Base-by-base conservation (phyloP, 495 filamentous ascomycete species). In the Apiosordaria backusii region DNA sequence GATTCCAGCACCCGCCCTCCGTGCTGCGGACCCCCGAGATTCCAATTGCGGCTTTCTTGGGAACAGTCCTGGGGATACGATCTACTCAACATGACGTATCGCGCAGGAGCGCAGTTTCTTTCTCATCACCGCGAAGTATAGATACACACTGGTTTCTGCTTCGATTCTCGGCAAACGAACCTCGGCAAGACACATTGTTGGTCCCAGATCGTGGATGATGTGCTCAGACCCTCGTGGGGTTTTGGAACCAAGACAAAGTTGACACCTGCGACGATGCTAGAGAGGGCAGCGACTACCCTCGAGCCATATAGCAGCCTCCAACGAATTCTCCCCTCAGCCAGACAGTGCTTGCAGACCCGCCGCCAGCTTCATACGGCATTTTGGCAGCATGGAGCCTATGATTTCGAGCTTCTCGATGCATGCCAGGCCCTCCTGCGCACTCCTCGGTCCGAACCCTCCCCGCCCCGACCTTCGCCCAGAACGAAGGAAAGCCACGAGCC, bases 251-350 rank as follows among this genome's bases (percentile, higher is more conserved):
- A 26, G 60, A 65, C 58, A 25, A 63, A 53, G 53, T 60, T n/a
- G 6, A 22, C 24, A 21, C 60, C 54, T 29, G 60, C 64, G 72
- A 72, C 82, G 73, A 96, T 96, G 92, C 89, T 94, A 78, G 91
- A 96, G 89, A 89, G 88, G 76, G 89, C 89, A 63, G 86, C 87
- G 65, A 84, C 85, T 81, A 90, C 86, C 81, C 84, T 93, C 77
- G 87, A 93, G 84, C 86, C 85, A 81, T 90, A 88, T 83, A 70
- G 85, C 75, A 86, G 85, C 75, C 75, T 84, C 77, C 85, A 86
- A 75, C 83, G 84, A 79, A 82, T 90, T 70, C 78, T 92, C 68
- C 89, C 85, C 71, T 80, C 82, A 65, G 72, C 84, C 45, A 81
- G 68, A 79, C 54, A 80, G 80, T 67, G 75, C 82, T n/a, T 77